These are phyloP conservation scores for Closterium sp. DNA, from an alignment of 139 green algal genomes.

Conservation along the genomic window DNA sequence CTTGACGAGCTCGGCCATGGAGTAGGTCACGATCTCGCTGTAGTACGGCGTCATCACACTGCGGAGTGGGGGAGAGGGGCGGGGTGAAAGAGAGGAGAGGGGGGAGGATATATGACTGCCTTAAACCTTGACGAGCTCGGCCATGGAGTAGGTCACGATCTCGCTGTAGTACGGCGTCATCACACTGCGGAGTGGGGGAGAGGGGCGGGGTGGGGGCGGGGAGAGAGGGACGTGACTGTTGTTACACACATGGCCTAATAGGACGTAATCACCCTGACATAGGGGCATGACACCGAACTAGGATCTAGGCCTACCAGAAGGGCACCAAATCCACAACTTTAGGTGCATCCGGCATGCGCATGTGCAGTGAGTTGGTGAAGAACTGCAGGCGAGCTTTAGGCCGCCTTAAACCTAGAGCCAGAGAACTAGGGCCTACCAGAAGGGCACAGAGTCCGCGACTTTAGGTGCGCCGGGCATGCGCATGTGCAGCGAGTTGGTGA, in stretches of 20 bases:
- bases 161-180: conserved; percentile 52
- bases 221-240: conserved; percentile 17
- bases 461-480: conserved; percentile 38
- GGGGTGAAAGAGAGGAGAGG: background rate
- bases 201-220: conserved; percentile 35
- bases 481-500: conserved; percentile 54
- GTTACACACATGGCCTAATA: conserved; percentile 45
- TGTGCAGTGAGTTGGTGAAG: conserved; percentile 53
- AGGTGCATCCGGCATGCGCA: conserved; percentile 46
- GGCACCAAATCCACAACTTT: conserved; percentile 13
- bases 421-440: too few species aligned
- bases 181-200: conserved; percentile 23
- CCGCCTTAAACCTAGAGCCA: background rate
- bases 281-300: too few species aligned
- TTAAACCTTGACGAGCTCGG: conserved; percentile 29
- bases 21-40: conserved; percentile 42
- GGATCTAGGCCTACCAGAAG: too few species aligned
- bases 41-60: conserved; percentile 53
- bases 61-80: background rate
- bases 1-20: conserved; percentile 15
- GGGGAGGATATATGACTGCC: conserved; percentile 36
- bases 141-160: conserved; percentile 37
- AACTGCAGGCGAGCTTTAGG: conserved; percentile 31
- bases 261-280: conserved; percentile 38
- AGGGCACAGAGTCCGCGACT: conserved; percentile 21